Base-by-base conservation (phyloP, 768 basidiomycete species). In the Hericium erinaceus region DNA sequence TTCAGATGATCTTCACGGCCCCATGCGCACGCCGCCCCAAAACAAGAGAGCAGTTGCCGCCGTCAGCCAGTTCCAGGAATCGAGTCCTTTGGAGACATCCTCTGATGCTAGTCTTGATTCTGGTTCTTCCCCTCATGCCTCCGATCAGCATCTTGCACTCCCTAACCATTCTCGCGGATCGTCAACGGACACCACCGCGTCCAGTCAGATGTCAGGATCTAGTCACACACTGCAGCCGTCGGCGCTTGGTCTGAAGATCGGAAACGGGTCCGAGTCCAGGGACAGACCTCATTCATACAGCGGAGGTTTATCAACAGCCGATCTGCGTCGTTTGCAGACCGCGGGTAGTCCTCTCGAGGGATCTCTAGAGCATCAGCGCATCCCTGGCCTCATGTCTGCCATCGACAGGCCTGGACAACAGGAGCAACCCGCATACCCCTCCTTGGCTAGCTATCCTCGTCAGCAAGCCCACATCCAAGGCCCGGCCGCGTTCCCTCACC, bases 261-360 rank as follows among this genome's bases (percentile, higher is more conserved):
- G 73, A 39, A 71, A 76, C 48, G 62, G 75, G 55, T 71, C 71
- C 56, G 87, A 89, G 66, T 73, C 81, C 51, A 85, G 87, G 68
- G 89, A 88, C 67, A 80, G 88, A 55, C 88, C 88, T 15, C 88
- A 87, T 67, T 90, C 88, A 0, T 90, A 88, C 68, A 89, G 85
- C 59, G 89, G 89, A 46, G 87, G 85, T 28, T 72, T 90, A 50
- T 87, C 89, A 6, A 77, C 72, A 52, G 84, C 86, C 50, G 88
- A 91, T 63, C 74, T 90, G 57, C 82, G 83, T 62, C 85, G 87
- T 64, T 74, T 91, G 57, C 85, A 87, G 68, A 85, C 87, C 65
- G 82, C 76, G 28, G 64, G 65, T 40, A 71, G 70, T 60, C 69
- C 69, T 13, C 65, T 64, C 20, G 63, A 63, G 39, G 54, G 49